Percentiles rank a stretch among this genome's conserved stretches.
phyloP scores from a whole-genome alignment of 805 yeast species.

The Ogataea haglerorum region DNA sequence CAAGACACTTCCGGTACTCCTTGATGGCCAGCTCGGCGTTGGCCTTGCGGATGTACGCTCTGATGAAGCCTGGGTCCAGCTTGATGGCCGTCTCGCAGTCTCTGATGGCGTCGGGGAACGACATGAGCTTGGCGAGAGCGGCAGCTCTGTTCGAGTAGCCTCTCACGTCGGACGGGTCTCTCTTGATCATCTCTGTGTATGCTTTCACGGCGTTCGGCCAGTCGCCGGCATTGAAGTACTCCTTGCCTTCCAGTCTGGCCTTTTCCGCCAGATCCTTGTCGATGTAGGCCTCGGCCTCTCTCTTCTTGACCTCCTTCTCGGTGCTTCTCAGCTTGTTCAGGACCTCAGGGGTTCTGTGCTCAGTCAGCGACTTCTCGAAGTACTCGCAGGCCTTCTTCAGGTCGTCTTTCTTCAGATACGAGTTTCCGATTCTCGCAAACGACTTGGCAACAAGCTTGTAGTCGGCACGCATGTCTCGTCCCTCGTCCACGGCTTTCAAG shows the following conservation, averaged over 20 bases:
- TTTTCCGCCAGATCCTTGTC: conserved; percentile 93
- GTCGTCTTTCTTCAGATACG: conserved; percentile 73
- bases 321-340: conserved; percentile 81
- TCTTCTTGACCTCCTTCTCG: conserved; percentile 78
- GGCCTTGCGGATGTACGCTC: conserved; percentile 97
- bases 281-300: conserved; percentile 74
- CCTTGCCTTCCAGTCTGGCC: conserved; percentile 91
- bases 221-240: conserved; percentile 81
- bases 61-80: conserved; percentile 82
- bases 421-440: conserved; percentile 84
- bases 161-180: conserved; percentile 96
- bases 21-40: conserved; percentile 88
- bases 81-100: conserved; percentile 90
- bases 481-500: conserved; percentile 78
- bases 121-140: conserved; percentile 87
- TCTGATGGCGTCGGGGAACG: conserved; percentile 93
- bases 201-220: conserved; percentile 97
- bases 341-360: conserved; percentile 94
- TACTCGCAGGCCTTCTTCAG: conserved; percentile 67
- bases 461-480: conserved; percentile 87
- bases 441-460: conserved; percentile 90
- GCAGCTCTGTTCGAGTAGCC: conserved; percentile 99
- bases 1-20: conserved; percentile 78
- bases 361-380: conserved; percentile 91
- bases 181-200: conserved; percentile 91